Percentiles rank a stretch among this genome's conserved stretches.
phyloP scores from a whole-genome alignment of 805 yeast species.

The Torulaspora maleeae region DNA sequence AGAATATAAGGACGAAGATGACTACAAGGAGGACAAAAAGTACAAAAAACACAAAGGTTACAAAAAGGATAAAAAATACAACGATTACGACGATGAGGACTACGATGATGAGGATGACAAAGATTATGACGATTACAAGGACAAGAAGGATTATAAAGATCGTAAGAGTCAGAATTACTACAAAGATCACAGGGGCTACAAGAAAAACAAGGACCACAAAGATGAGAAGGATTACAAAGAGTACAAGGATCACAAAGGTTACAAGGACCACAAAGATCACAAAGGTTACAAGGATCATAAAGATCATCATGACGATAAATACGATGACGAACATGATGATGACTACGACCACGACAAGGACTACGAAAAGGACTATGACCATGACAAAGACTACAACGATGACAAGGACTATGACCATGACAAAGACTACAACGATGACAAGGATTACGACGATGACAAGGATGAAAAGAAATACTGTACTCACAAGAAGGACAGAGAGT shows the following conservation, averaged over 20 bases:
- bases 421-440: not conserved
- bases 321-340: not conserved
- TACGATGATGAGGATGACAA: constrained; percentile 4
- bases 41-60: constrained; percentile 1
- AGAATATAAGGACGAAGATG: not conserved
- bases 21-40: not conserved
- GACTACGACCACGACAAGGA: not conserved
- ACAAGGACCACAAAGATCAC: constrained; percentile 1
- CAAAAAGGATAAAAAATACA: constrained; percentile 2
- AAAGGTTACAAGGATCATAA: constrained; percentile 1
- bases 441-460: not conserved
- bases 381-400: not conserved
- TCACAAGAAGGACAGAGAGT: constrained; percentile 5
- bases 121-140: constrained; percentile 1
- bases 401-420: not conserved
- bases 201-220: constrained; percentile 2
- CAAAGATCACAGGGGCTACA: not conserved
- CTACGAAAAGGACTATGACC: not conserved
- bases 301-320: not conserved
- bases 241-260: not conserved
- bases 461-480: not conserved
- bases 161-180: not conserved
- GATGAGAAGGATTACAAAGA: constrained; percentile 3
- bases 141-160: not conserved
- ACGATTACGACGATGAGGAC: constrained; percentile 3